Evolutionary conservation across 1,284 basidiomycete species (phyloP), one percentile per base, ranked within the genome.

Genomic region (Leccinum insigne): DNA sequence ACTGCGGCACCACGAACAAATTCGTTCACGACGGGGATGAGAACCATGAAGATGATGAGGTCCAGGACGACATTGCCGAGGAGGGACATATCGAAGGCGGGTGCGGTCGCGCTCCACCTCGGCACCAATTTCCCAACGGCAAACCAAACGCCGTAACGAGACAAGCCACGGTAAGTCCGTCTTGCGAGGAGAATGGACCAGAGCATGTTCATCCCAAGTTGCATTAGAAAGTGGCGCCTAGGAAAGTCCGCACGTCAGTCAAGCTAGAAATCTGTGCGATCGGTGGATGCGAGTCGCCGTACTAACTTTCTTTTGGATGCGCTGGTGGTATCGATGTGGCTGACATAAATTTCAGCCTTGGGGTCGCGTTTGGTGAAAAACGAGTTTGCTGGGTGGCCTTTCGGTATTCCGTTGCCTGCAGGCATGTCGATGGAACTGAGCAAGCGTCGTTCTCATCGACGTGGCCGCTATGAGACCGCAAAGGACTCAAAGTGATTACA

Each of bases 141-240:
- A 47, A 73, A 76, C 69, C 68, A 66, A 47, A 77, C 21, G 2
- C 77, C 77, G 58, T 78, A 76, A 42, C 69, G 74, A 47, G 52
- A 69, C 38, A 77, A 16, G 62, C 72, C 76, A 14, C 68, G 49
- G 52, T 72, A 70, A 3, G 49, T 35, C 32, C 77, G 74, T 58
- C 68, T 69, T n/a, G 63, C 10, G 56, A 76, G 67, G 40, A 76
- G 74, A 18, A 69, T 59, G 16, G 59, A 65, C 73, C 71, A 76
- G 60, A 63, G 59, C 1, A 75, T 1, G 63, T 76, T 78, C 66
- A 78, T 69, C 10, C 66, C 74, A 1, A 69, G 61, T 16, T 69
- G 49, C 58, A 68, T 66, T 5, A 77, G 23, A 67, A 78, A 76
- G 60, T 76, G 77, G 3, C 38, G 64, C 62, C 77, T 75, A 32